These are phyloP conservation scores for Suillus hirtellus DNA, from an alignment of 768 basidiomycete genomes.

Conservation along the genomic window DNA sequence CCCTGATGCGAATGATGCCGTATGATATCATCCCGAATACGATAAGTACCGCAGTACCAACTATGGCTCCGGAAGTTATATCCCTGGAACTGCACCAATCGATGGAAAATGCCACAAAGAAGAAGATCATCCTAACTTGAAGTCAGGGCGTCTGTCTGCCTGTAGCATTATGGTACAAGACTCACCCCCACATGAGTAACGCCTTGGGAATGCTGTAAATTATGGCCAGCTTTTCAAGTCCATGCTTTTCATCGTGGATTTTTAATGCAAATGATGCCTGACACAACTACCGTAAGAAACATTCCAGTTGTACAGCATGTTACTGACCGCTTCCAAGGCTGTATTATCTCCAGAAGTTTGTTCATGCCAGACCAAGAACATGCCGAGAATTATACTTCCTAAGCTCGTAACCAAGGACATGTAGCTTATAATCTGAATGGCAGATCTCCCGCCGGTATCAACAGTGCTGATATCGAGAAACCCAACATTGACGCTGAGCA, in stretches of 20 bases:
- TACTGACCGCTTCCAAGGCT: neutral
- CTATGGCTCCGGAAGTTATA: neutral
- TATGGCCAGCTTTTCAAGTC: neutral
- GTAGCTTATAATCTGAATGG: neutral
- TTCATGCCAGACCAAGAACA: neutral
- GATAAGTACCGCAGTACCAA: neutral
- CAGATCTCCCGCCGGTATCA: neutral
- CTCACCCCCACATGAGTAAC: neutral
- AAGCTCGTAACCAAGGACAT: neutral
- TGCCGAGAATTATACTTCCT: neutral
- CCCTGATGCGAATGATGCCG: neutral
- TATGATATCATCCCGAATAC: neutral
- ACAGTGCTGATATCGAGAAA: neutral
- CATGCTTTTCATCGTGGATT: neutral
- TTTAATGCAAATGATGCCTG: neutral
- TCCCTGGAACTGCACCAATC: neutral
- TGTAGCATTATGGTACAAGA: neutral
- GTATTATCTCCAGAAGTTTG: neutral
- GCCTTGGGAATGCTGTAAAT: neutral
- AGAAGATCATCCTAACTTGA: neutral
- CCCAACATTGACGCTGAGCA: neutral
- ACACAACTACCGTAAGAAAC: neutral
- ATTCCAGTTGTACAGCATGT: neutral
- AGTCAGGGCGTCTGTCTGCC: neutral
- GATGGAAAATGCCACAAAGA: neutral